Percentiles rank a stretch among this genome's conserved stretches.
These are phyloP conservation scores for Podochytrium sp. DNA, from an alignment of 192 early-diverging fungal genomes.

Conservation along the genomic window DNA sequence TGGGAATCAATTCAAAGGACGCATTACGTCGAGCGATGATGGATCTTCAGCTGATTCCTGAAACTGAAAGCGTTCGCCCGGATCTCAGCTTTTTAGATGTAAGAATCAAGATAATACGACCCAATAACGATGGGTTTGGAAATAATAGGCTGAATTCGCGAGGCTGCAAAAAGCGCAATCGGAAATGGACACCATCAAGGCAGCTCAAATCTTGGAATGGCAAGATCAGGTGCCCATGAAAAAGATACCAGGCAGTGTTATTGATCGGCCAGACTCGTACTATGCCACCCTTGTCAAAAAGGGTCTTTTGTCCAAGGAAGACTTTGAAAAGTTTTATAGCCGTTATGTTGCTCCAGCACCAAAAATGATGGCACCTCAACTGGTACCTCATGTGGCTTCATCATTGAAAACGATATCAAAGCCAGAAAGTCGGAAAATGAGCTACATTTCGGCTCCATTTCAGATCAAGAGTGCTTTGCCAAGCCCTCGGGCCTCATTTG, in stretches of 20 bases:
- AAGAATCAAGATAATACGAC: slow-evolving; percentile 3
- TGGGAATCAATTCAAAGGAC: slow-evolving; percentile 41
- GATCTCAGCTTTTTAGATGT: slow-evolving; percentile 41
- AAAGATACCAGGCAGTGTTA: slow-evolving; percentile 19
- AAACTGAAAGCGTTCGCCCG: background rate
- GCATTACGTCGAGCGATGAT: slow-evolving; percentile 42
- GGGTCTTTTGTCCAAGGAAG: slow-evolving; percentile 6
- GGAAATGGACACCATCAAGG: background rate
- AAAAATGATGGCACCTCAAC: background rate
- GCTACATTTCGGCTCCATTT: background rate
- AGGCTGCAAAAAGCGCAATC: background rate
- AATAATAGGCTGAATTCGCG: slow-evolving; percentile 1
- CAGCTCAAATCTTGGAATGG: background rate
- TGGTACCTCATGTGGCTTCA: no score
- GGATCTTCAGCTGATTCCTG: slow-evolving; percentile 38
- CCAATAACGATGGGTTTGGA: background rate
- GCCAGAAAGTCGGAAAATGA: background rate
- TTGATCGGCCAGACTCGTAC: slow-evolving; percentile 14
- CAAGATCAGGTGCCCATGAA: background rate
- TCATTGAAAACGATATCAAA: background rate
- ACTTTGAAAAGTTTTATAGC: slow-evolving; percentile 4
- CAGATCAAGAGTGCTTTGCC: background rate
- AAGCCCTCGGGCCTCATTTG: background rate
- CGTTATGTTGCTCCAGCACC: background rate
- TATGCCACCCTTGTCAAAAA: slow-evolving; percentile 13